phyloP scores from a whole-genome alignment of 2,329 filamentous ascomycete genomes.

The Albifimbria verrucaria region DNA sequence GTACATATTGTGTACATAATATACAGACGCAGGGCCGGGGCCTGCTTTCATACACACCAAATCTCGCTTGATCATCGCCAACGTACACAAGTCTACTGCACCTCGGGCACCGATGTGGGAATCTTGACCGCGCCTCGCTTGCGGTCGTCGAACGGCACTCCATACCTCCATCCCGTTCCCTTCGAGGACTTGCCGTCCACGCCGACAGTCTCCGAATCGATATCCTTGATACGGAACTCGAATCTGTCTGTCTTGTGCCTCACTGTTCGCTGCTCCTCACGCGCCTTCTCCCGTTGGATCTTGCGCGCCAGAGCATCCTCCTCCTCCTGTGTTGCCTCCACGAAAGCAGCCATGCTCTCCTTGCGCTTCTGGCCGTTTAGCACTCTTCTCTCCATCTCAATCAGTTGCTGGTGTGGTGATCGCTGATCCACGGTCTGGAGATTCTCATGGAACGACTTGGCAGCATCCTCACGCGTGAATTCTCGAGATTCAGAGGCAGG shows the following conservation, averaged over 20 bases:
- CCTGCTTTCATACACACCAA: constrained; percentile 21
- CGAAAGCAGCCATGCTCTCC: constrained; percentile 39
- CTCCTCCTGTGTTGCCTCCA: constrained; percentile 38
- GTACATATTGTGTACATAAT: constrained; percentile 8
- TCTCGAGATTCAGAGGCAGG: constrained; percentile 60
- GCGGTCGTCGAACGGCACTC: constrained; percentile 59
- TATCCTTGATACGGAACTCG: constrained; percentile 61
- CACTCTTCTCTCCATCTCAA: constrained; percentile 50
- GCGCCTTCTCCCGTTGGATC: constrained; percentile 27
- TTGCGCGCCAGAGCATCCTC: constrained; percentile 35
- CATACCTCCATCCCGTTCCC: constrained; percentile 61
- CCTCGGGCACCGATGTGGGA: constrained; percentile 53
- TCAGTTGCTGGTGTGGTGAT: constrained; percentile 60
- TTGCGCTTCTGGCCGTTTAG: constrained; percentile 29
- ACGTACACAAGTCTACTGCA: neutral
- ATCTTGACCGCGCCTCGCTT: constrained; percentile 65
- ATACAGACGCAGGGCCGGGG: constrained; percentile 17
- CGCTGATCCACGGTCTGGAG: constrained; percentile 59
- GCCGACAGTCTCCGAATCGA: constrained; percentile 56
- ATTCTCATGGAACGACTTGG: constrained; percentile 58
- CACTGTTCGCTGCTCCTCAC: constrained; percentile 37
- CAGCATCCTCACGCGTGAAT: constrained; percentile 64
- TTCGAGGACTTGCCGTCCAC: constrained; percentile 46
- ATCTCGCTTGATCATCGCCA: neutral
- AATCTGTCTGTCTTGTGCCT: constrained; percentile 50